Evolutionary conservation across 257 asterid genomes (phyloP).

Genomic region (Fraxinus excelsior): DNA sequence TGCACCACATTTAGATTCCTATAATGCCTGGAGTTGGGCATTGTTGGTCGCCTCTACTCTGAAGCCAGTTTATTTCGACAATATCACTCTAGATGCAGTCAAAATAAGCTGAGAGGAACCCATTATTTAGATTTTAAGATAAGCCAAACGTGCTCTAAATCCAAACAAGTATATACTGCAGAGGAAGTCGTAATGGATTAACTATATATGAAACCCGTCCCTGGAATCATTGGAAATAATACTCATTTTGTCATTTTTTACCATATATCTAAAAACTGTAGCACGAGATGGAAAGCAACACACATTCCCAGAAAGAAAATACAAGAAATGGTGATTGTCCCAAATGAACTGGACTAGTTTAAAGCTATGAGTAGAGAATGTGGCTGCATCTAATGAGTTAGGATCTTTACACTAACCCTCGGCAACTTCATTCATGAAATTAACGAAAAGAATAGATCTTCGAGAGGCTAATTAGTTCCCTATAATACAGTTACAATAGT

Average conservation of each 20-base stretch:
- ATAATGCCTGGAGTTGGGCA: not conserved
- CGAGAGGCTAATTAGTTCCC: not conserved
- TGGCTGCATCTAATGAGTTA: conserved; percentile 16
- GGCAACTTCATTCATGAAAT: not conserved
- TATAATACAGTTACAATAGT: not conserved
- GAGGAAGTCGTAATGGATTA: too few relatives aligned
- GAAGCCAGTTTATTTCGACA: too few relatives aligned
- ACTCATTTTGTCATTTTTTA: not conserved
- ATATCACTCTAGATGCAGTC: not conserved
- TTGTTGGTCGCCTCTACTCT: too few relatives aligned
- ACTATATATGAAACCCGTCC: not conserved
- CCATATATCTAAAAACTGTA: not conserved
- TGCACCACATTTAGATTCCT: not conserved
- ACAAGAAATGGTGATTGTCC: not conserved
- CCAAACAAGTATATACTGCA: not conserved
- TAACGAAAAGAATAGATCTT: not conserved
- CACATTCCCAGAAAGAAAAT: conserved; percentile 13
- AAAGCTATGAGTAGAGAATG: conserved; percentile 11
- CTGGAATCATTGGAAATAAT: not conserved
- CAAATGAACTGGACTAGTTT: not conserved
- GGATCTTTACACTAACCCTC: conserved; percentile 24
- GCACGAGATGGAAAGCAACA: not conserved
- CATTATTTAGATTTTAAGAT: not conserved
- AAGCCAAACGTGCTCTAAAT: not conserved
- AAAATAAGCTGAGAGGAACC: not conserved